phyloP scores from a whole-genome alignment of 768 basidiomycete genomes.

The Pleurotus ostreatus region DNA sequence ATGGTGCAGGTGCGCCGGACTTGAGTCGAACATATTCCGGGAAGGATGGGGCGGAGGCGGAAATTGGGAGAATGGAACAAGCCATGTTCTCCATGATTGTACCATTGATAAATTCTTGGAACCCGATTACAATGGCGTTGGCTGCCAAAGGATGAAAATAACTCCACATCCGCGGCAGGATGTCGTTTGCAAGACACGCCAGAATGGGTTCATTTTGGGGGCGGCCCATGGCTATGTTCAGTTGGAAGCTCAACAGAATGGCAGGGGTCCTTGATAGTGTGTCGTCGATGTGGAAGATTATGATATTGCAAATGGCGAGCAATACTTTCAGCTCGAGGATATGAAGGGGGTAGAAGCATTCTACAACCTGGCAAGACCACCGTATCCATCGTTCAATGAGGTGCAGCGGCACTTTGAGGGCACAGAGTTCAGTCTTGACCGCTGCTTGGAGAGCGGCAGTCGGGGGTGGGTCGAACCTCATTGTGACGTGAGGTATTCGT shows the following conservation, averaged over 20 bases:
- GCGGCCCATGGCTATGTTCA: background rate
- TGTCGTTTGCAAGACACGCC: background rate
- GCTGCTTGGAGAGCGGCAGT: background rate
- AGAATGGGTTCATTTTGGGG: background rate
- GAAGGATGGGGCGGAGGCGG: background rate
- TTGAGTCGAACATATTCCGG: slow-evolving; percentile 4
- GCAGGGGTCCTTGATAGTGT: background rate
- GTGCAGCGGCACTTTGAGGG: background rate
- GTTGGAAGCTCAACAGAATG: background rate
- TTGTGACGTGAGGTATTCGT: background rate
- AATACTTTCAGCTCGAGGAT: background rate
- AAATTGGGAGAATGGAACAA: background rate
- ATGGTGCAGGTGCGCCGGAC: background rate
- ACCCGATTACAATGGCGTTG: background rate
- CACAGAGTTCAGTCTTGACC: background rate
- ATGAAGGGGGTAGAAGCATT: background rate
- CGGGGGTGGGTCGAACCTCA: background rate
- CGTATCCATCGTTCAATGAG: background rate
- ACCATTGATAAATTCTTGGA: background rate
- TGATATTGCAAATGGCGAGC: slow-evolving; percentile 3
- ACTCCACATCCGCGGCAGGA: background rate
- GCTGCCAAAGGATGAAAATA: background rate
- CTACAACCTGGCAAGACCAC: slow-evolving; percentile 1
- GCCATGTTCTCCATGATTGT: background rate
- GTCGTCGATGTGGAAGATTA: slow-evolving; percentile 1